Percentiles rank a stretch among this genome's conserved stretches.
phyloP scores from a whole-genome alignment of 2,329 filamentous ascomycete species.

The Colletotrichum theobromicola region DNA sequence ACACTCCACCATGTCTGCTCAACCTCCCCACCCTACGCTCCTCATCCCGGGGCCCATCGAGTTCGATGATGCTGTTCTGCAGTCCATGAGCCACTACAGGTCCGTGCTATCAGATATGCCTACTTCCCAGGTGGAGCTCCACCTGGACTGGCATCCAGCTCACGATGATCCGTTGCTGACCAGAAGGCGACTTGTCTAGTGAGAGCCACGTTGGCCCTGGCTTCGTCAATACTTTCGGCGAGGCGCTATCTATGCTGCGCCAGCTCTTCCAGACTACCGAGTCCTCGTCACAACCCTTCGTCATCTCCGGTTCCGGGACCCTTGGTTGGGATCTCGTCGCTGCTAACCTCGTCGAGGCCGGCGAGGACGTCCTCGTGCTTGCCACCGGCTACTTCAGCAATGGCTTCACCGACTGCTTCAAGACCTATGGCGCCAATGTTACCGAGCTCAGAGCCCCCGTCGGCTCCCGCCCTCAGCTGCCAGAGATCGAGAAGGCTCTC shows the following conservation, averaged over 20 bases:
- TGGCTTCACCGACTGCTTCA: constrained; percentile 90
- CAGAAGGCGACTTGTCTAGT: constrained; percentile 48
- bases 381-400: constrained; percentile 98
- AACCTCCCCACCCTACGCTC: constrained; percentile 71
- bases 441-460: constrained; percentile 91
- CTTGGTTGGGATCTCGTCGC: constrained; percentile 96
- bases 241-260: constrained; percentile 85
- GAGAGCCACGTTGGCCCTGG: constrained; percentile 91
- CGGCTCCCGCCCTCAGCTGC: constrained; percentile 83
- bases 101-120: constrained; percentile 41
- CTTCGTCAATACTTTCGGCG: constrained; percentile 91
- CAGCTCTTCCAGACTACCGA: constrained; percentile 93
- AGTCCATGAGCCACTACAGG: constrained; percentile 96
- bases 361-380: constrained; percentile 89
- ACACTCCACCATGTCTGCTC: constrained; percentile 60
- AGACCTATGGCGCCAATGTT: constrained; percentile 87
- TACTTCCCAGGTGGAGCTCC: background rate
- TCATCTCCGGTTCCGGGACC: constrained; percentile 93
- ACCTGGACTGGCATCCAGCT: background rate
- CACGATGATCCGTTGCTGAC: constrained; percentile 16
- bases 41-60: constrained; percentile 98
- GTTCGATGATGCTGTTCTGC: constrained; percentile 95
- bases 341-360: constrained; percentile 89
- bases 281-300: constrained; percentile 83
- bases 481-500: constrained; percentile 87